Evolutionary conservation across 1,139 yeast genomes (phyloP).

Genomic region (Yamadazyma pseudoaaseri): DNA sequence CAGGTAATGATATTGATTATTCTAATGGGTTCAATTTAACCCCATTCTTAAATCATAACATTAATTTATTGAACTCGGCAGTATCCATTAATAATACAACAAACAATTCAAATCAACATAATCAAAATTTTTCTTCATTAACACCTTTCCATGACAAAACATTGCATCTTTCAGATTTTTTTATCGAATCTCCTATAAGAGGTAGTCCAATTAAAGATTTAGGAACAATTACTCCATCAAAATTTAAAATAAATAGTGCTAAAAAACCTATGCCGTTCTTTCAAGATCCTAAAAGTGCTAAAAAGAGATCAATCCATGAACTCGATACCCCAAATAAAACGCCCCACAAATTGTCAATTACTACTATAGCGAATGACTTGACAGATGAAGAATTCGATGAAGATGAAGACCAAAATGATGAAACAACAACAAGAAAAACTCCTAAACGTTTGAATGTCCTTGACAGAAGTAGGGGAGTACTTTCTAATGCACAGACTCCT

Average conservation of each 20-base stretch:
- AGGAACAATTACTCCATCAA: slow-evolving; percentile 46
- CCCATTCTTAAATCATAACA: slow-evolving; percentile 43
- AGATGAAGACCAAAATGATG: slow-evolving; percentile 14
- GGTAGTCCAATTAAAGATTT: slow-evolving; percentile 32
- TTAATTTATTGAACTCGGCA: slow-evolving; percentile 21
- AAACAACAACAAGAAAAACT: slow-evolving; percentile 6
- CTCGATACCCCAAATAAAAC: slow-evolving; percentile 44
- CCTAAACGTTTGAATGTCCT: not conserved
- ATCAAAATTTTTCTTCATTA: slow-evolving; percentile 18
- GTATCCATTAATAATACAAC: slow-evolving; percentile 3
- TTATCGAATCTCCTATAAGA: slow-evolving; percentile 45
- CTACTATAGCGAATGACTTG: slow-evolving; percentile 20
- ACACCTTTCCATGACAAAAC: slow-evolving; percentile 49
- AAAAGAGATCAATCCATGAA: slow-evolving; percentile 36
- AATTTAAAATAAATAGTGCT: slow-evolving; percentile 30
- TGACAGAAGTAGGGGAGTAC: slow-evolving; percentile 8
- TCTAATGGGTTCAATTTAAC: slow-evolving; percentile 43
- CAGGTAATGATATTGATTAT: slow-evolving; percentile 27
- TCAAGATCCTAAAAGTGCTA: slow-evolving; percentile 27
- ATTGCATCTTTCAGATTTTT: slow-evolving; percentile 42
- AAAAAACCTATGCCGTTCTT: slow-evolving; percentile 16
- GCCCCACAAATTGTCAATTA: slow-evolving; percentile 33
- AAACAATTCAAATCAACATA: slow-evolving; percentile 9
- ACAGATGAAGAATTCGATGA: slow-evolving; percentile 16
- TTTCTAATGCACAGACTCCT: slow-evolving; percentile 28